These are phyloP conservation scores for Zymoseptoria pseudotritici DNA, from an alignment of 2,329 filamentous ascomycete species.

Conservation along the genomic window DNA sequence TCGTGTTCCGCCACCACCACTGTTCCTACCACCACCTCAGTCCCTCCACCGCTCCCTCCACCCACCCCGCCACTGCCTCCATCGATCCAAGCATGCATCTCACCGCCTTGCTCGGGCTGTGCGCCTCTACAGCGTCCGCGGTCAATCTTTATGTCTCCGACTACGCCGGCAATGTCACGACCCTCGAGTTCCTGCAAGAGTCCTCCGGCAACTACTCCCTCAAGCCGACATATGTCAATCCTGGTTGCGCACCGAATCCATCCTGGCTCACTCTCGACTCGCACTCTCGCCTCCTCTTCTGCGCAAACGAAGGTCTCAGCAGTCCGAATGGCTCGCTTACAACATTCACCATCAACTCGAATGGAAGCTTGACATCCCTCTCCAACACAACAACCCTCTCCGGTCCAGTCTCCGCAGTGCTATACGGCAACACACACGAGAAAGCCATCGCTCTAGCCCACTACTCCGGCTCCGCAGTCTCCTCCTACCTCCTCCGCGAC, in stretches of 20 bases:
- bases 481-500: constrained; percentile 43
- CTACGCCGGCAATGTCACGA: constrained; percentile 40
- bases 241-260: constrained; percentile 47
- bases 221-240: constrained; percentile 37
- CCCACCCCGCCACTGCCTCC: constrained; percentile 12
- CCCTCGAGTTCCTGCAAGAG: constrained; percentile 29
- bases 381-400: constrained; percentile 29
- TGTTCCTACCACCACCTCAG: constrained; percentile 5
- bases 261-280: constrained; percentile 55
- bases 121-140: constrained; percentile 18
- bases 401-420: constrained; percentile 36
- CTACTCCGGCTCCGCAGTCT: constrained; percentile 35
- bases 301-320: constrained; percentile 51
- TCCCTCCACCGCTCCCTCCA: constrained; percentile 19
- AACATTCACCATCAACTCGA: constrained; percentile 30
- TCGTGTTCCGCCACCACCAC: constrained; percentile 20
- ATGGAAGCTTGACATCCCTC: constrained; percentile 34
- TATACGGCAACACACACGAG: constrained; percentile 33
- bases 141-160: constrained; percentile 38
- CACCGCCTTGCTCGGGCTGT: constrained; percentile 12
- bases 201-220: constrained; percentile 33
- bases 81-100: constrained; percentile 8
- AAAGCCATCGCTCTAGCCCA: constrained; percentile 36
- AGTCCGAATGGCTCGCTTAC: constrained; percentile 44
- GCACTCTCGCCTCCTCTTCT: constrained; percentile 47